Base-by-base conservation (phyloP, 164 flowering plant species). In the Malania oleifera region DNA sequence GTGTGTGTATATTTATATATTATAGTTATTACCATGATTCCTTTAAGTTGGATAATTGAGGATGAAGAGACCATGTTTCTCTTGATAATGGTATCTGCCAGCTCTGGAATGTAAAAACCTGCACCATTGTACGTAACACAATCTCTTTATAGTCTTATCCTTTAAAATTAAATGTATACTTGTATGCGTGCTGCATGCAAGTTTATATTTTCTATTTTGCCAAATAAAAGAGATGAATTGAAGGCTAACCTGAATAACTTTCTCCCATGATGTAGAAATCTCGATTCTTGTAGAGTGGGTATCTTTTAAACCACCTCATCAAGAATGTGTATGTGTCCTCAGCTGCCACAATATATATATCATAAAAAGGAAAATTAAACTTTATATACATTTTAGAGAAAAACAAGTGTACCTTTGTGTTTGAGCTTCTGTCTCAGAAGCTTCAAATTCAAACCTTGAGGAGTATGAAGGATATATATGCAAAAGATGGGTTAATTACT, bases 251-350 rank as follows among this genome's bases (percentile, higher is more conserved):
- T 43, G 46, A 17, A n/a, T 66, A 59, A 52, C 69, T 66, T 24
- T 66, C 69, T 27, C 69, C 69, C 13, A 23, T 17, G 15, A 66
- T 54, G 38, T 35, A 66, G 50, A 66, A 47, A 26, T 66, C 69
- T 15, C 47, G 45, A 0, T 39, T 18, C 15, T 54, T 53, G 55
- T 53, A 66, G 2, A 59, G 55, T 3, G 64, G 69, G 38, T 53
- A 66, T 25, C 69, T 59, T 12, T 66, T 39, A 18, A 66, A 40
- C 69, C 69, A 66, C 6, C 59, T 59, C n/a, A 53, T 14, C 22
- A 66, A 35, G 12, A 66, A 66, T 0, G 60, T 60, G 29, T 60
- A 46, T 2, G 53, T 6, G 22, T 54, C 66, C 12, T 24, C 23
- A 5, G 59, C 66, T 20, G 46, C 10, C 17, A 43, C 3, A 1